Conservation (phyloP, 1,284 basidiomycete genomes). For the Ceratobasidium sp. region DNA sequence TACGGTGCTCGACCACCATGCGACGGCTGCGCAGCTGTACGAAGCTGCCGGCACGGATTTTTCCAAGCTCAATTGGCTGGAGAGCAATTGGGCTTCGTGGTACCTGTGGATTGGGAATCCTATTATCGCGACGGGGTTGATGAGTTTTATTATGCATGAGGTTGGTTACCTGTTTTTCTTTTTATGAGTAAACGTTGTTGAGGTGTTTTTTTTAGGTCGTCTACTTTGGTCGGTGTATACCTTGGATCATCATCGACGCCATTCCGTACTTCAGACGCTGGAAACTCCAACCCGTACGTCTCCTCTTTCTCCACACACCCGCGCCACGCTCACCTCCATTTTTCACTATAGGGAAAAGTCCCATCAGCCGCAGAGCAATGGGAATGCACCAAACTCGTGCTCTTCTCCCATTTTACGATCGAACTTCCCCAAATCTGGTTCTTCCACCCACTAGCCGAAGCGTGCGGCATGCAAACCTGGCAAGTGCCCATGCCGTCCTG, state of each 20-base stretch:
- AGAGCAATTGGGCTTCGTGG: conserved; percentile 86
- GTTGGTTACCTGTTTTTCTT: conserved; percentile 62
- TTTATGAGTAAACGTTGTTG: conserved; percentile 1
- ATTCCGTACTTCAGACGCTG: conserved; percentile 95
- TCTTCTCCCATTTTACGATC: conserved; percentile 96
- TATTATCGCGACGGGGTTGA: conserved; percentile 92
- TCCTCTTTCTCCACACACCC: conserved; percentile 14
- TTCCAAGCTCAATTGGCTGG: conserved; percentile 77
- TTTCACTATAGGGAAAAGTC: conserved; percentile 70
- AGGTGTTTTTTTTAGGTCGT: conserved; percentile 72
- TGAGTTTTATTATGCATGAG: conserved; percentile 96
- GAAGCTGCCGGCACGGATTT: conserved; percentile 76
- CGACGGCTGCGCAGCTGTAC: conserved; percentile 51
- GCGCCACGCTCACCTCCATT: conserved; percentile 11
- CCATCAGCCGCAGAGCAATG: conserved; percentile 89
- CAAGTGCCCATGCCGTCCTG: conserved; percentile 90
- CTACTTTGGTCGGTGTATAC: conserved; percentile 96
- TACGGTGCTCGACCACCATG: conserved; percentile 45
- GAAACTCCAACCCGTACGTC: conserved; percentile 86
- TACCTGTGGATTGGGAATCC: conserved; percentile 92
- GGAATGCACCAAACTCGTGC: conserved; percentile 95
- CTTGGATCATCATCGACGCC: conserved; percentile 96
- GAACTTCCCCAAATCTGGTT: conserved; percentile 96
- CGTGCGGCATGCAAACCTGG: conserved; percentile 92
- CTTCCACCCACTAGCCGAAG: conserved; percentile 95